Base-by-base conservation (phyloP, 352 stramenopile species). In the Phytophthora macrochlamydospora region DNA sequence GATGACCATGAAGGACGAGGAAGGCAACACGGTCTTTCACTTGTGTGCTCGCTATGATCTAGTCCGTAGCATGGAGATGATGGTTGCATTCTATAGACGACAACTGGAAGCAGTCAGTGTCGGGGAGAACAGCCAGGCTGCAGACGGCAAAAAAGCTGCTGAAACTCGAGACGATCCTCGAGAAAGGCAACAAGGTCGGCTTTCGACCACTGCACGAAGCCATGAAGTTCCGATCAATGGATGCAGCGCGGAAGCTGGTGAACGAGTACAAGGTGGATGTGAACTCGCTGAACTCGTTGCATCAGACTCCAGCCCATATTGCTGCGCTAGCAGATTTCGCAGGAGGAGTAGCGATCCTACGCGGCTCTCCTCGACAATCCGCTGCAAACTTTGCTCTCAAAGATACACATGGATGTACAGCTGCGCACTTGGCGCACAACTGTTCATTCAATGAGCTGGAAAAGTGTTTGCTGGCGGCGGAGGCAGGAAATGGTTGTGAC, bases 11-110 rank as follows among this genome's bases (percentile, higher is more conserved):
- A 79, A 72, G 43, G 86, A 94, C 69, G 87, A 94, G 52, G 83
- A 91, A 51, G 86, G 86, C 58, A 90, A 90, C 64, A 81, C 80
- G 32, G 73, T 91, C n/a, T 90, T 93, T 54, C 86, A 94, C 61
- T 65, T 93, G 13, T 93, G 86, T 44, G 88, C 86, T 28, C 81
- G 85, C 51, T 84, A 85, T 55, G 67, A 94, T 44, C 81, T 92
- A 12, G 43, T 54, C 2, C 38, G 58, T 33, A 81, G 75, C 66
- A 54, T 95, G 18, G 70, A 83, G 9, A 30, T 79, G 4, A 59
- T 93, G 1, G 48, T 76, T 0, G 51, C 61, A 13, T 93, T 93
- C 45, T 81, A 87, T 53, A 28, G 38, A 38, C 73, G 67, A 24
- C 76, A 89, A 9, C 40, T 67, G 1, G 18, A 61, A 33, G 52